Evolutionary conservation across 768 basidiomycete genomes (phyloP).

Genomic region (Tricholoma terreum): DNA sequence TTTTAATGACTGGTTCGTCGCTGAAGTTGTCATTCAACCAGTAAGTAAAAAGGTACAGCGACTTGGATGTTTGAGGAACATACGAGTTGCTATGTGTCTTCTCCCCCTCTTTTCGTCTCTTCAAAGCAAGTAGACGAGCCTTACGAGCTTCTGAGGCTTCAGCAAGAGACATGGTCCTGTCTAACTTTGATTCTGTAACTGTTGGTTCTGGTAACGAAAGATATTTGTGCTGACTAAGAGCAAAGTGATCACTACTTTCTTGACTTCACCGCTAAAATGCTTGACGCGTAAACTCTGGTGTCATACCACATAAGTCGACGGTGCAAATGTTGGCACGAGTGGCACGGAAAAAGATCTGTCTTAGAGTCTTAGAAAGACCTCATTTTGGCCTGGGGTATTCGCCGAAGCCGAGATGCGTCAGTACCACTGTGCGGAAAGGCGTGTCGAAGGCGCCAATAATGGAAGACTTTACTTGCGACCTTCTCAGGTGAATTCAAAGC

Average conservation of each 20-base stretch:
- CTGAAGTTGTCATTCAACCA: constrained; percentile 13
- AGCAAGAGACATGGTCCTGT: constrained; percentile 51
- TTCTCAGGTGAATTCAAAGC: constrained; percentile 52
- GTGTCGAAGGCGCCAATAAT: constrained; percentile 42
- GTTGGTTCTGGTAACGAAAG: background rate
- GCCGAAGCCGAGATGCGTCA: constrained; percentile 24
- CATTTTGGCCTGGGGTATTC: background rate
- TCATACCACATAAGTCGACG: background rate
- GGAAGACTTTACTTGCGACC: constrained; percentile 64
- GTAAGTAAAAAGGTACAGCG: background rate
- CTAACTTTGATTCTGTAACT: background rate
- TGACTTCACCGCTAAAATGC: background rate
- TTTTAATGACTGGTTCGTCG: constrained; percentile 53
- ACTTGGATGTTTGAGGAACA: constrained; percentile 6
- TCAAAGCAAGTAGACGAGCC: constrained; percentile 72
- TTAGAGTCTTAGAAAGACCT: constrained; percentile 20
- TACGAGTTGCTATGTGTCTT: constrained; percentile 34
- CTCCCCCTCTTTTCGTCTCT: constrained; percentile 67
- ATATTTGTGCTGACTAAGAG: constrained; percentile 31
- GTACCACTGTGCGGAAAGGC: constrained; percentile 24
- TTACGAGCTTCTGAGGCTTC: constrained; percentile 81
- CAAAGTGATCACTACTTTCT: constrained; percentile 6
- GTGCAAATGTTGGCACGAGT: constrained; percentile 22
- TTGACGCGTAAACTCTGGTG: background rate
- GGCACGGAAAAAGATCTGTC: constrained; percentile 29